phyloP scores from a whole-genome alignment of 176 grass and related monocot species.

The Puya raimondii region DNA sequence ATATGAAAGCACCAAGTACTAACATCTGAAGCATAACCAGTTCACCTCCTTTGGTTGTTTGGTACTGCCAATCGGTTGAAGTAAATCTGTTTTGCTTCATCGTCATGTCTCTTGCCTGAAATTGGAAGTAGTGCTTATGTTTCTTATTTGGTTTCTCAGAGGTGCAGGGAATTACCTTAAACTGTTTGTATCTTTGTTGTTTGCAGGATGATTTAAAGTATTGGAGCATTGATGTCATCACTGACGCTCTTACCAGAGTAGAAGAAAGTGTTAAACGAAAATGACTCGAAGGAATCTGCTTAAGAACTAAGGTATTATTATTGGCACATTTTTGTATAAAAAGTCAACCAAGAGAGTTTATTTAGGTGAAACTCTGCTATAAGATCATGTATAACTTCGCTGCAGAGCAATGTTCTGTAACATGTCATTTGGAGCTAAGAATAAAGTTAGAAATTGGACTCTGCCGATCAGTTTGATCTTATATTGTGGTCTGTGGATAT shows the following conservation, averaged over 20 bases:
- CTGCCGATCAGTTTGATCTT: too few relatives aligned
- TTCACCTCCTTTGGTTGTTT: too few relatives aligned
- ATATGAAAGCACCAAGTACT: too few relatives aligned
- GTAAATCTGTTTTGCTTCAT: too few relatives aligned
- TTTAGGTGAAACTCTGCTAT: too few relatives aligned
- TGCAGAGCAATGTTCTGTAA: not conserved
- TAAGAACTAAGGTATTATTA: too few relatives aligned
- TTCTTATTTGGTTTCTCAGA: not conserved
- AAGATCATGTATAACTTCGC: too few relatives aligned
- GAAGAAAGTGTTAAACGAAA: conserved; percentile 74
- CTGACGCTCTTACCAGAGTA: conserved; percentile 56
- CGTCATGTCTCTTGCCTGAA: not conserved
- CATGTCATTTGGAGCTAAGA: too few relatives aligned
- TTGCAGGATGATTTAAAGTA: conserved; percentile 76
- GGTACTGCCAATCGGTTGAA: not conserved
- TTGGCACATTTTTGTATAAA: too few relatives aligned
- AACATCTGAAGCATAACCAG: too few relatives aligned
- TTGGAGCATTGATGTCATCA: conserved; percentile 68
- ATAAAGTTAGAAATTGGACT: too few relatives aligned
- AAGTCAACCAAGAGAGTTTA: not conserved
- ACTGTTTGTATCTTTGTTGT: not conserved
- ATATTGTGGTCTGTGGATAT: too few relatives aligned
- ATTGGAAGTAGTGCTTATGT: not conserved
- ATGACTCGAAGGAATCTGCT: conserved; percentile 13
- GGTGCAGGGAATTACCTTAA: not conserved